Conservation (phyloP, 495 filamentous ascomycete species). For the Podospora pseudopauciseta region DNA sequence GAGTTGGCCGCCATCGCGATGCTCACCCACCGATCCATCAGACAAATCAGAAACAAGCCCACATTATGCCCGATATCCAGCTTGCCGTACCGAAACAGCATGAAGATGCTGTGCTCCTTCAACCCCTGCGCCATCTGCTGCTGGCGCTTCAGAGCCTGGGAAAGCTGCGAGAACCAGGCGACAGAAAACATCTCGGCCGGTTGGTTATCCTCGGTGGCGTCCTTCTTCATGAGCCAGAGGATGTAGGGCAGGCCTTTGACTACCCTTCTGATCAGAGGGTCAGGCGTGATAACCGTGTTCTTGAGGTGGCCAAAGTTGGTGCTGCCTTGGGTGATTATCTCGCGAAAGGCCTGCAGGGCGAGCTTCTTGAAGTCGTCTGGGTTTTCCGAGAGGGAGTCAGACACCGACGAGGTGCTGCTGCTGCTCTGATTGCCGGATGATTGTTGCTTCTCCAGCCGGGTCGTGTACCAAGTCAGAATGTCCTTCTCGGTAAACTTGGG, state of each 20-base stretch:
- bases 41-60: slow-evolving; percentile 29
- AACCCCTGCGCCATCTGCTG: slow-evolving; percentile 28
- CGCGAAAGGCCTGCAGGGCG: slow-evolving; percentile 21
- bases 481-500: slow-evolving; percentile 47
- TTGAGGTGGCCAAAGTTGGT: slow-evolving; percentile 1
- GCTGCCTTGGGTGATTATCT: slow-evolving; percentile 7
- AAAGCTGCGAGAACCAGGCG: slow-evolving; percentile 29
- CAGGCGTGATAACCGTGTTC: neutral
- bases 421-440: neutral
- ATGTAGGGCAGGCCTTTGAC: slow-evolving; percentile 25
- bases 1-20: slow-evolving; percentile 23
- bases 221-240: slow-evolving; percentile 27
- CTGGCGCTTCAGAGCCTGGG: slow-evolving; percentile 25
- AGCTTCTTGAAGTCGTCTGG: slow-evolving; percentile 12
- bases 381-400: neutral
- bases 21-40: slow-evolving; percentile 34
- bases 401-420: slow-evolving; percentile 11
- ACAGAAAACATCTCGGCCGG: slow-evolving; percentile 20
- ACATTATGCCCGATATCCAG: slow-evolving; percentile 30
- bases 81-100: slow-evolving; percentile 28
- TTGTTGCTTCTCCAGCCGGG: slow-evolving; percentile 12
- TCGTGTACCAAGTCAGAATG: slow-evolving; percentile 48
- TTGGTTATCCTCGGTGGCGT: neutral
- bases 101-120: slow-evolving; percentile 34
- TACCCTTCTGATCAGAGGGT: slow-evolving; percentile 16